Evolutionary conservation across 352 stramenopile species (phyloP), one percentile per base, ranked within the genome.

Genomic region (Phytophthora vignae): DNA sequence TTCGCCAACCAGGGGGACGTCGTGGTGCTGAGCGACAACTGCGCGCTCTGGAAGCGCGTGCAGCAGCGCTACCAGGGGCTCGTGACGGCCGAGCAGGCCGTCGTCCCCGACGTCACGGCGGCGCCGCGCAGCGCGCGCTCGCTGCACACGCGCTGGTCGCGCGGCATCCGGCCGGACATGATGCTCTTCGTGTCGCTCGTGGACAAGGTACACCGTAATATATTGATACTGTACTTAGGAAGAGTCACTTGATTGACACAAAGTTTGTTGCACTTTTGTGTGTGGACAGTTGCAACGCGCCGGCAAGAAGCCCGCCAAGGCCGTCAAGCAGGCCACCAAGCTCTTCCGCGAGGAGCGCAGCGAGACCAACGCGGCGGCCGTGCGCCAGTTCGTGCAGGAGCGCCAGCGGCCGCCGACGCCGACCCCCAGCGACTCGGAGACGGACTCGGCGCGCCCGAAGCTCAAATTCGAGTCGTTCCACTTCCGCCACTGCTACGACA

Each of bases 391-490:
- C 31, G 68, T 73, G 10, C 63, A 68, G 15, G 56, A 64, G 21
- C 72, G 68, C 4, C 64, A 76, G 58, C 57, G 63, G 3, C 53
- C 72, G 17, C 52, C 53, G 9, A 44, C 58, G 14, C 40, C 48
- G 3, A 69, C n/a, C 22, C 22, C 19, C 10, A 42, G 52, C 36
- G 68, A 71, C 25, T 61, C 61, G 61, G 67, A 69, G 59, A 68
- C 58, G 42, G 68, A 76, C 46, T 42, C 63, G 12, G 15, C 49
- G 2, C 63, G 52, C 4, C 72, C 72, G 0, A 71, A 75, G 50
- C 63, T 79, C 40, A 76, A 74, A 48, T 79, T 79, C 31, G 68
- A 79, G 68, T 68, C 68, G 17, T 79, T 79, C 64, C 72, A 79
- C 55, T 79, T 76, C 44, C 68, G 59, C 49, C 72, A 79, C 44